These are phyloP conservation scores for Chalciporus sp. DNA, from an alignment of 1,284 basidiomycete species.

Conservation along the genomic window DNA sequence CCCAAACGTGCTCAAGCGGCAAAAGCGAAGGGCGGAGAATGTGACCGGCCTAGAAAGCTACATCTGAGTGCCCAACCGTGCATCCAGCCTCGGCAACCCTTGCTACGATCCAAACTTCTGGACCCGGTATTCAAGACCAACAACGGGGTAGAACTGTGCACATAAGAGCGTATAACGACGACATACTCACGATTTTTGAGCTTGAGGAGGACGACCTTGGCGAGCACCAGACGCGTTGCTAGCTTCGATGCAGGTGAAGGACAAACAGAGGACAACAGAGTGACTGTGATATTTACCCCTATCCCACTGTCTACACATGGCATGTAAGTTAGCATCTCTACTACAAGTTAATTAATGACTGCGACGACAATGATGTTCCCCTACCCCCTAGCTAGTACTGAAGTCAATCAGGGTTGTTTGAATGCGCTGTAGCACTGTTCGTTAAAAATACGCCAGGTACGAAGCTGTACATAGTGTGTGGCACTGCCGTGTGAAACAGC, in stretches of 20 bases:
- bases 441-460: not conserved
- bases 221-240: slow-evolving; percentile 3
- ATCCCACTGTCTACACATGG: not conserved
- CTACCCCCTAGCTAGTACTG: too few relatives aligned
- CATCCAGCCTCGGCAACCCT: slow-evolving; percentile 35
- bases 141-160: not conserved
- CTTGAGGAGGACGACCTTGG: slow-evolving; percentile 34
- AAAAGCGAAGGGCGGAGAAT: slow-evolving; percentile 1
- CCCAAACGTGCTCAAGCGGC: slow-evolving; percentile 5
- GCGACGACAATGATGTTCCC: too few relatives aligned
- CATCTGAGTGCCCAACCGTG: slow-evolving; percentile 30
- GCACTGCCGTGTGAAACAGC: slow-evolving; percentile 20
- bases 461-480: not conserved
- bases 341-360: too few relatives aligned
- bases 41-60: slow-evolving; percentile 1
- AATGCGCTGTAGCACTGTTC: too few relatives aligned
- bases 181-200: slow-evolving; percentile 42
- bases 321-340: too few relatives aligned
- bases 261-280: slow-evolving; percentile 32
- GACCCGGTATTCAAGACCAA: not conserved
- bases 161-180: not conserved
- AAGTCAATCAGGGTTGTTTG: too few relatives aligned
- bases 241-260: not conserved
- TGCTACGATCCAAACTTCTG: not conserved
- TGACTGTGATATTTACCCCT: slow-evolving; percentile 25